A percentile compares a stretch with the other conserved stretches of the same genome.
phyloP scores from a whole-genome alignment of 2,329 filamentous ascomycete genomes.

The Colletotrichum simmondsii region DNA sequence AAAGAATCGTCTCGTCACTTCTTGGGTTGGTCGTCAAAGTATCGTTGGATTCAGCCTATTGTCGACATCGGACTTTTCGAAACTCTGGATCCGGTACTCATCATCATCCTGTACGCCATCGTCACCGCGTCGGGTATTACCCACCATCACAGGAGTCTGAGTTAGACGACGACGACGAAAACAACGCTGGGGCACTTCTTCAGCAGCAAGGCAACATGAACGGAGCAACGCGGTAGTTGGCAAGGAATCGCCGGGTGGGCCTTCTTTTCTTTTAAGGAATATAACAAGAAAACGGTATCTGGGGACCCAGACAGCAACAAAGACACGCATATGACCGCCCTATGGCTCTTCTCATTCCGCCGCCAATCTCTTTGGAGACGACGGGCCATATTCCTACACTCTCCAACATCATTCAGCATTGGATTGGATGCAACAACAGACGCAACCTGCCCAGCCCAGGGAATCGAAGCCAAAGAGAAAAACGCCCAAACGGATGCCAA shows the following conservation, averaged over 20 bases:
- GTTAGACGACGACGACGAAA: not conserved
- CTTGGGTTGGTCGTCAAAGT: not conserved
- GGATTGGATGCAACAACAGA: slow-evolving; percentile 8
- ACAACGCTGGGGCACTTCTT: not conserved
- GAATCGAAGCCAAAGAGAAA: not conserved
- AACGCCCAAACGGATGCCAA: slow-evolving; percentile 27
- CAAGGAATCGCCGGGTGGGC: slow-evolving; percentile 5
- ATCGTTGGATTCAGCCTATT: not conserved
- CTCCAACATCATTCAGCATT: not conserved
- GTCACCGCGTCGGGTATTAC: not conserved
- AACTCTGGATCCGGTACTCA: not conserved
- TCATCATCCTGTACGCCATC: not conserved
- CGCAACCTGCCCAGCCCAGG: slow-evolving; percentile 8
- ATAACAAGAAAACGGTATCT: not conserved
- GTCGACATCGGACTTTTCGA: no score
- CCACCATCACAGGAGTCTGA: not conserved
- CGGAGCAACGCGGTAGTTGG: not conserved
- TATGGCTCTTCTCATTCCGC: not conserved
- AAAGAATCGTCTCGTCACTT: not conserved
- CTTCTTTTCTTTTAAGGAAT: slow-evolving; percentile 18
- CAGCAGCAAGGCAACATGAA: not conserved
- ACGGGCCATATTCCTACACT: slow-evolving; percentile 11
- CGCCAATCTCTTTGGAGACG: not conserved
- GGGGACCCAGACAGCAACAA: slow-evolving; percentile 4
- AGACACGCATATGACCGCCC: slow-evolving; percentile 19